Conservation (phyloP, 202 grass and related monocot species). For the Carex sylvatica region DNA sequence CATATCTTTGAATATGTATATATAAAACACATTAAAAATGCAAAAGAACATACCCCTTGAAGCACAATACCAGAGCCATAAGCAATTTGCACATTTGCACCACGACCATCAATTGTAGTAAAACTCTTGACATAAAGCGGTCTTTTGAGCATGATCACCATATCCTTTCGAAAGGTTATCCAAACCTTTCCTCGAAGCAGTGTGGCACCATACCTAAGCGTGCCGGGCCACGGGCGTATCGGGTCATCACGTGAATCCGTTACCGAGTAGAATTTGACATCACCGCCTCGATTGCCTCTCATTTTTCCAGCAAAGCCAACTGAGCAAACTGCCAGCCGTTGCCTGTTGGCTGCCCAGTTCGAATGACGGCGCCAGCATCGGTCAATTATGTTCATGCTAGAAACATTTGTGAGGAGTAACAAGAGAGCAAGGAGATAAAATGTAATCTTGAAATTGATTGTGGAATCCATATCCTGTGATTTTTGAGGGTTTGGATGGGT, state of each 20-base stretch:
- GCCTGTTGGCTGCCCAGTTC: conserved; percentile 55
- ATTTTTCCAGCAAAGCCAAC: conserved; percentile 78
- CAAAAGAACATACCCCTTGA: conserved; percentile 28
- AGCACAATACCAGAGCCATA: conserved; percentile 65
- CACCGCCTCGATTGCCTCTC: conserved; percentile 46
- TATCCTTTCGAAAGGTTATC: conserved; percentile 61
- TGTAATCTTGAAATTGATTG: background rate
- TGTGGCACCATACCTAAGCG: conserved; percentile 72
- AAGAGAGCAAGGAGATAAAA: conserved; percentile 13
- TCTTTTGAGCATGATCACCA: conserved; percentile 55
- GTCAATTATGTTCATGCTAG: conserved; percentile 52
- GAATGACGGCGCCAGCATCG: conserved; percentile 56
- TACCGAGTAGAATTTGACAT: conserved; percentile 42
- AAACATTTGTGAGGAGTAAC: conserved; percentile 13
- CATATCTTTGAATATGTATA: background rate
- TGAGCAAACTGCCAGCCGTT: conserved; percentile 60
- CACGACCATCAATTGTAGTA: conserved; percentile 79
- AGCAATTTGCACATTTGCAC: conserved; percentile 64
- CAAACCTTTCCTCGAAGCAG: conserved; percentile 65
- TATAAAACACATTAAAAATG: background rate
- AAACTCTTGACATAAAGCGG: conserved; percentile 76
- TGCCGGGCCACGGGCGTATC: conserved; percentile 42
- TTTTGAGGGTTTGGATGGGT: background rate
- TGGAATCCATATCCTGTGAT: conserved; percentile 32
- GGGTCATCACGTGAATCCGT: conserved; percentile 73